Percentiles rank a stretch among this genome's conserved stretches.
Conservation (phyloP, 768 basidiomycete genomes). For the Lentinula aciculospora region DNA sequence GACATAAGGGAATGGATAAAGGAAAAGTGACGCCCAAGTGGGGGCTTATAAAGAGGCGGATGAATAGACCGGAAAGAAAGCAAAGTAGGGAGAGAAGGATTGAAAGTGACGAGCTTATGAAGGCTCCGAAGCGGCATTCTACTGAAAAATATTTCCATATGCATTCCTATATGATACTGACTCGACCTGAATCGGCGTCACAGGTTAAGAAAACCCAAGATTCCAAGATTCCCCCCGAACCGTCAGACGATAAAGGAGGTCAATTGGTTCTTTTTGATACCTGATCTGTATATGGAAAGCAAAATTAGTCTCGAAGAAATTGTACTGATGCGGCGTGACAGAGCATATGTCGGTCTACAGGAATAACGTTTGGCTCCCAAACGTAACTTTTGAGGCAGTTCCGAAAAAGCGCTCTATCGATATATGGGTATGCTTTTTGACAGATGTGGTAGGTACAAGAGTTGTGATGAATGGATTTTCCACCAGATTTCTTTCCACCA, state of each 20-base stretch:
- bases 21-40: constrained; percentile 13
- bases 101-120: constrained; percentile 16
- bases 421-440: constrained; percentile 1
- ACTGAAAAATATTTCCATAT: not conserved
- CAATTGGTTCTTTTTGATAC: not conserved
- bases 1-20: constrained; percentile 32
- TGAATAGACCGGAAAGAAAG: constrained; percentile 13
- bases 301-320: constrained; percentile 5
- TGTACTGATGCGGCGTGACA: constrained; percentile 7
- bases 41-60: constrained; percentile 33
- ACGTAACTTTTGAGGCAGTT: not conserved
- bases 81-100: constrained; percentile 23
- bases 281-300: constrained; percentile 17
- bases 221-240: not conserved
- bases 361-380: not conserved
- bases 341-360: constrained; percentile 6
- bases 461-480: not conserved
- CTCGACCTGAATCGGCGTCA: constrained; percentile 31
- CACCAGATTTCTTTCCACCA: not conserved
- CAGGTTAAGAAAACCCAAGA: constrained; percentile 11
- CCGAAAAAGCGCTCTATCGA: constrained; percentile 1
- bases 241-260: not conserved
- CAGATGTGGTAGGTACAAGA: constrained; percentile 1
- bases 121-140: constrained; percentile 12
- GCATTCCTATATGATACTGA: constrained; percentile 20